phyloP scores from a whole-genome alignment of 177 flowering plant genomes.

The Tripterygium wilfordii region DNA sequence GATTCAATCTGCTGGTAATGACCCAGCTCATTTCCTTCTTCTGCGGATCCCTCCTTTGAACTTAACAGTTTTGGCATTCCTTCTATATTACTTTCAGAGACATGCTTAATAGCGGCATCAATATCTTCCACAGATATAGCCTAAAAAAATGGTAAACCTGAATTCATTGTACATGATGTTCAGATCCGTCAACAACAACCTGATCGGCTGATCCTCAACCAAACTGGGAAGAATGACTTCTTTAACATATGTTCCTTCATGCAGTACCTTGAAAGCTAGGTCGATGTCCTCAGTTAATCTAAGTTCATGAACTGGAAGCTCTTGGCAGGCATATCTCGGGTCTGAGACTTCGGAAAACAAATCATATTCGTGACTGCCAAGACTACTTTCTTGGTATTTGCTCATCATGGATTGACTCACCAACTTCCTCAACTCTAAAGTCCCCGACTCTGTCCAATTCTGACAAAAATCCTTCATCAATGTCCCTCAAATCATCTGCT shows the following conservation, averaged over 20 bases:
- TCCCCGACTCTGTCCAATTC: conserved; percentile 70
- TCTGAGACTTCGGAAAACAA: conserved; percentile 1
- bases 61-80: conserved; percentile 12
- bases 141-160: conserved; percentile 19
- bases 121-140: conserved; percentile 25
- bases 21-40: conserved; percentile 11
- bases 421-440: conserved; percentile 38
- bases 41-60: conserved; percentile 8
- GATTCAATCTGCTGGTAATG: conserved; percentile 13
- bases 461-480: conserved; percentile 55
- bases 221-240: conserved; percentile 18
- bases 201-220: conserved; percentile 10
- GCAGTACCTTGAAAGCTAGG: conserved; percentile 24
- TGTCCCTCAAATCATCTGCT: conserved; percentile 40
- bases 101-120: conserved; percentile 12
- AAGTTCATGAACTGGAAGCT: conserved; percentile 39
- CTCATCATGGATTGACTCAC: conserved; percentile 7
- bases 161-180: conserved; percentile 7
- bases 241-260: conserved; percentile 23
- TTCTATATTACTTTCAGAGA: conserved; percentile 9
- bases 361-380: conserved; percentile 5
- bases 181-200: conserved; percentile 5
- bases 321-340: conserved; percentile 6
- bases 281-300: conserved; percentile 29
- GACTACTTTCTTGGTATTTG: background rate